Conservation (phyloP, 2,329 filamentous ascomycete species). For the Fusarium scirpi region DNA sequence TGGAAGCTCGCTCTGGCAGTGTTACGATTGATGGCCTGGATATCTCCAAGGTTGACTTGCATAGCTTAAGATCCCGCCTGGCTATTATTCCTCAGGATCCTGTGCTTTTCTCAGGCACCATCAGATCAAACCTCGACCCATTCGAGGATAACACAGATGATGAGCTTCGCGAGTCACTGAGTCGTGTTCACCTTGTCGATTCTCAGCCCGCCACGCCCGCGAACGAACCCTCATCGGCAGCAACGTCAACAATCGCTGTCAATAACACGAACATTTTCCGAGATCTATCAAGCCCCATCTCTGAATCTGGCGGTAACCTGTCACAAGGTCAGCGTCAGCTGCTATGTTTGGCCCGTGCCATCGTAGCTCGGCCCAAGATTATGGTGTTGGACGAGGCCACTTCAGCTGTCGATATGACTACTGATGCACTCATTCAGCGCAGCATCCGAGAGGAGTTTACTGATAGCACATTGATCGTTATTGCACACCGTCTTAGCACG, state of each 20-base stretch:
- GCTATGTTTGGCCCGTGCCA: slow-evolving; percentile 78
- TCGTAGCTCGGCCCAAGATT: slow-evolving; percentile 78
- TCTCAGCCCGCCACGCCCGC: slow-evolving; percentile 55
- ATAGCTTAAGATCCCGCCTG: slow-evolving; percentile 77
- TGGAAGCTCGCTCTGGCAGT: slow-evolving; percentile 74
- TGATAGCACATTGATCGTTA: slow-evolving; percentile 76
- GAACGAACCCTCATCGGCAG: slow-evolving; percentile 55
- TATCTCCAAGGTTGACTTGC: slow-evolving; percentile 77
- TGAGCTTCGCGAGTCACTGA: slow-evolving; percentile 76
- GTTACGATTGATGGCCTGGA: slow-evolving; percentile 80
- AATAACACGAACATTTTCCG: slow-evolving; percentile 75
- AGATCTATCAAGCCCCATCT: slow-evolving; percentile 71
- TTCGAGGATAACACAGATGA: slow-evolving; percentile 77
- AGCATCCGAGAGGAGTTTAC: slow-evolving; percentile 79
- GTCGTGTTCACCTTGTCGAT: slow-evolving; percentile 75
- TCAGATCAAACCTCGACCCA: slow-evolving; percentile 81
- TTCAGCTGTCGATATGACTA: slow-evolving; percentile 81
- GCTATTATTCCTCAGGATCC: slow-evolving; percentile 87
- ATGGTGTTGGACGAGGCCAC: slow-evolving; percentile 87
- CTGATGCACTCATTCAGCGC: slow-evolving; percentile 79
- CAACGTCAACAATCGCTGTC: slow-evolving; percentile 48
- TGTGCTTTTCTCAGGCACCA: slow-evolving; percentile 82
- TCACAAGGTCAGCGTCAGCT: slow-evolving; percentile 83
- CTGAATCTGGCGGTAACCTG: slow-evolving; percentile 79
- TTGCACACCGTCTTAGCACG: slow-evolving; percentile 80